Evolutionary conservation across 1,284 basidiomycete genomes (phyloP).

Genomic region (Golubevia pallescens): DNA sequence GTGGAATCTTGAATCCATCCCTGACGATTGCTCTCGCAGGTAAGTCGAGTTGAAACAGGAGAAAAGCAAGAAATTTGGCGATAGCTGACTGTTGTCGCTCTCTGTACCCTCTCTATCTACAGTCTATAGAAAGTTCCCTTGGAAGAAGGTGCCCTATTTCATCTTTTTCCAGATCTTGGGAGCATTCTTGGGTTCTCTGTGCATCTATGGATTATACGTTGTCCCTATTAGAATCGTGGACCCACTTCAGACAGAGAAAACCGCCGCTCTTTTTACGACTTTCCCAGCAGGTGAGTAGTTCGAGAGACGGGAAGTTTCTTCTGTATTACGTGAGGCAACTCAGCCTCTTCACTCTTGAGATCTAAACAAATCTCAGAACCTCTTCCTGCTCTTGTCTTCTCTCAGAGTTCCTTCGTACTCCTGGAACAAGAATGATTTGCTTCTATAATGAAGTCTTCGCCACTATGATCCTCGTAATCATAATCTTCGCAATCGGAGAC

Average conservation of each 20-base stretch:
- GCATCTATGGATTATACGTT: slow-evolving; percentile 6
- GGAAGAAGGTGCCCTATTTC: neutral
- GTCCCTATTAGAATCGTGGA: slow-evolving; percentile 28
- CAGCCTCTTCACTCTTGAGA: neutral
- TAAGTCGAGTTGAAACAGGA: neutral
- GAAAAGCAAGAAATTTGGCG: neutral
- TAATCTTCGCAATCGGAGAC: slow-evolving; percentile 20
- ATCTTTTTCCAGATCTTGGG: neutral
- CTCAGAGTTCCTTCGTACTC: slow-evolving; percentile 7
- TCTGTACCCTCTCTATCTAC: neutral
- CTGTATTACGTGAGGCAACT: too few relatives aligned
- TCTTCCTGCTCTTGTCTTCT: too few relatives aligned
- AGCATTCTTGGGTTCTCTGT: neutral
- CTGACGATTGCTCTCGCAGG: neutral
- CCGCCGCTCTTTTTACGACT: neutral
- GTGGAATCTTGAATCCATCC: slow-evolving; percentile 1
- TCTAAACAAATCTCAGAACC: too few relatives aligned
- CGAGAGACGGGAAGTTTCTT: too few relatives aligned
- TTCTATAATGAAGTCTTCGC: slow-evolving; percentile 13
- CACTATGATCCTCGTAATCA: neutral
- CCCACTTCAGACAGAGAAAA: slow-evolving; percentile 32
- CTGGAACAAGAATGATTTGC: neutral
- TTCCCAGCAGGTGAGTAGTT: neutral
- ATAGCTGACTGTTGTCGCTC: neutral
- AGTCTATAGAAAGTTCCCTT: neutral